Base-by-base conservation (phyloP, 164 flowering plant genomes). In the Pachysandra terminalis region DNA sequence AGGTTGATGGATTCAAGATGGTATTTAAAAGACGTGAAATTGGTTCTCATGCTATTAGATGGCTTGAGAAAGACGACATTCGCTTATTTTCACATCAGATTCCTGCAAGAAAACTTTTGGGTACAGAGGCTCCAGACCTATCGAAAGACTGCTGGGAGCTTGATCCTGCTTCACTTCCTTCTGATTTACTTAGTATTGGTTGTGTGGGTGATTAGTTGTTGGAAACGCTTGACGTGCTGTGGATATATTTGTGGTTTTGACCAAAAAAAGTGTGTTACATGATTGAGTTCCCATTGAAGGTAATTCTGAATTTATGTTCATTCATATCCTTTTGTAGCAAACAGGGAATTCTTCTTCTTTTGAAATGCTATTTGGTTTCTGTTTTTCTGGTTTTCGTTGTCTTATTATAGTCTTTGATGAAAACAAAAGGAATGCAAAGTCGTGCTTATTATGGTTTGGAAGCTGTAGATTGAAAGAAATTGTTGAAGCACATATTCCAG, bases 81-180 rank as follows among this genome's bases (percentile, higher is more conserved):
- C 63, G 74, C 26, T 56, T 82, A 53, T 79, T 92, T 73, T 95
- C 98, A 1, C 98, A 92, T 79, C 98, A 90, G 75, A 88, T 92
- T 81, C 98, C 98, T 70, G 91, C 96, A 6, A 85, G 83, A 78
- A 90, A 89, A 79, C 85, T 89, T 63, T 83, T 84, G 15, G 90
- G 83, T 0, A 82, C 65, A n/a, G 93, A 95, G 69, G 82, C 78
- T 49, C 71, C 84, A 1, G 81, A 67, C 0, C 67, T 64, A 56
- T 69, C 82, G 54, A 81, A 81, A 68, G 90, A 84, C 56, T 89
- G 97, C 75, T 95, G 98, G 98, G 97, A 92, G 72, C 90, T 92
- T 60, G 99, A 95, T 78, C 98, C 96, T 63, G 93, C 96, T 68
- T 89, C 93, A 45, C 90, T 94, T 73, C 89, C 93, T 53, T 61